These are phyloP conservation scores for Coemansia sp. DNA, from an alignment of 192 early-diverging fungal species.

Conservation along the genomic window DNA sequence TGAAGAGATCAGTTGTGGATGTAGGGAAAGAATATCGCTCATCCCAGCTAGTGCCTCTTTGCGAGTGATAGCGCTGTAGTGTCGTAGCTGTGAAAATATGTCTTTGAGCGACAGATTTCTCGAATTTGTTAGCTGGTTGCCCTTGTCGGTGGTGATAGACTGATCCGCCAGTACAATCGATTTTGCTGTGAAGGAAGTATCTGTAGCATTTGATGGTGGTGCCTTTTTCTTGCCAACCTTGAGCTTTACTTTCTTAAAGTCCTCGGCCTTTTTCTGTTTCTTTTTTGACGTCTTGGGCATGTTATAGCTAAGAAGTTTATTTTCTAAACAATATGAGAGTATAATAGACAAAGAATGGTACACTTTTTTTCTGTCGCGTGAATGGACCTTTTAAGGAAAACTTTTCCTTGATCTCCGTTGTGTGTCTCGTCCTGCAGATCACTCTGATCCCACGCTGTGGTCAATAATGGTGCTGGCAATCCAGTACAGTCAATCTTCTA, in stretches of 20 bases:
- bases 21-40: slow-evolving; percentile 43
- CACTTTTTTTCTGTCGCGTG: too few relatives aligned
- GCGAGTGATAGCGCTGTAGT: slow-evolving; percentile 67
- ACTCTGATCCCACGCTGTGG: too few relatives aligned
- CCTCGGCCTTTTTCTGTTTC: slow-evolving; percentile 73
- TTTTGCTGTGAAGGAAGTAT: slow-evolving; percentile 80
- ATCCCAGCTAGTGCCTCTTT: slow-evolving; percentile 57
- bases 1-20: slow-evolving; percentile 32
- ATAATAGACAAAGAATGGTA: too few relatives aligned
- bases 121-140: slow-evolving; percentile 67
- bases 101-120: slow-evolving; percentile 77
- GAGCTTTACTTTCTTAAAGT: slow-evolving; percentile 88
- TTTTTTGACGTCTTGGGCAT: slow-evolving; percentile 68
- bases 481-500: too few relatives aligned
- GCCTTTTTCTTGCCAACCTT: slow-evolving; percentile 90
- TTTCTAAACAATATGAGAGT: too few relatives aligned
- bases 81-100: slow-evolving; percentile 70
- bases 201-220: slow-evolving; percentile 71
- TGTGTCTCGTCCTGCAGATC: too few relatives aligned
- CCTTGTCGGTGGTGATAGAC: slow-evolving; percentile 76
- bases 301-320: background rate
- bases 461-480: too few relatives aligned
- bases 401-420: too few relatives aligned
- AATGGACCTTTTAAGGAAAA: too few relatives aligned
- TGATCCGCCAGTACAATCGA: slow-evolving; percentile 80